Evolutionary conservation across 495 filamentous ascomycete species (phyloP).

Genomic region (Aspergillus bridgeri): DNA sequence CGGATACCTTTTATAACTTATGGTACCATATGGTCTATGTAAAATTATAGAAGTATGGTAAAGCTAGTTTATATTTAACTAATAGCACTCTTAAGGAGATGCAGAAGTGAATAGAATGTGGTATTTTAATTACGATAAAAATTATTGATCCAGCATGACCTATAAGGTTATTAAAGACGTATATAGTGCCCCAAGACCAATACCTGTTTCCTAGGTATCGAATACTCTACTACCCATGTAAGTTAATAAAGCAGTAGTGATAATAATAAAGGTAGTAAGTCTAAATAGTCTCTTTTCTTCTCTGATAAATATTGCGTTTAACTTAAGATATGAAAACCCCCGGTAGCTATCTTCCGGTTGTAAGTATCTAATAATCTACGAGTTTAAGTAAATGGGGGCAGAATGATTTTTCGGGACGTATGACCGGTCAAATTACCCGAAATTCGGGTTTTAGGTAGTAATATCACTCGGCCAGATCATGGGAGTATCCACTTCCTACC

Average conservation of each 20-base stretch:
- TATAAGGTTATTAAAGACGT: constrained; percentile 1
- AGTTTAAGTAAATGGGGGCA: not conserved
- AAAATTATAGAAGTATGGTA: too few species aligned
- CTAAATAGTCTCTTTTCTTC: constrained; percentile 1
- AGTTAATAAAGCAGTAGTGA: not conserved
- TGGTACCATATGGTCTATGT: too few species aligned
- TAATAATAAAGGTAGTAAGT: not conserved
- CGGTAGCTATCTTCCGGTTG: not conserved
- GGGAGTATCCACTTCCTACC: too few species aligned
- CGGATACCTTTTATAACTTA: too few species aligned
- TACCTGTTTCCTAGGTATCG: not conserved
- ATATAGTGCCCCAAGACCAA: constrained; percentile 4
- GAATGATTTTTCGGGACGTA: too few species aligned
- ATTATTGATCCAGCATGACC: constrained; percentile 1
- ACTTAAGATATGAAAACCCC: not conserved
- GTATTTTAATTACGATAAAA: not conserved
- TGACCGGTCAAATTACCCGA: too few species aligned
- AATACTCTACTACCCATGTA: not conserved
- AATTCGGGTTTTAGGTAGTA: too few species aligned
- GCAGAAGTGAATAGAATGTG: not conserved
- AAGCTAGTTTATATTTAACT: too few species aligned
- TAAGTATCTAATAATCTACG: not conserved
- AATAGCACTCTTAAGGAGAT: not conserved
- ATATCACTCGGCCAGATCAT: too few species aligned
- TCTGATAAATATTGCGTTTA: constrained; percentile 2